Conservation (phyloP, 75 land plant species). For the Sequoia sempervirens region DNA sequence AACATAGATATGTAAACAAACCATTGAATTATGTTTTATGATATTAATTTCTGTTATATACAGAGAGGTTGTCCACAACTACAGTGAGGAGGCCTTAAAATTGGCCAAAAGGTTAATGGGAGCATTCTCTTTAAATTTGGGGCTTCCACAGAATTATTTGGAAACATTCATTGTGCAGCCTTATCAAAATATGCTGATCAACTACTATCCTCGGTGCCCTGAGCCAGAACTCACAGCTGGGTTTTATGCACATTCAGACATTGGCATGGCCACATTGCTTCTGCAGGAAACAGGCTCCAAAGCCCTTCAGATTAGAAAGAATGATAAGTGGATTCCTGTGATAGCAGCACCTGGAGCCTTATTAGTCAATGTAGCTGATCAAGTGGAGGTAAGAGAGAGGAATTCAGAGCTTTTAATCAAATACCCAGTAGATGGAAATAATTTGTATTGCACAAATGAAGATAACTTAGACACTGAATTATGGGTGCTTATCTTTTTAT, state of each 20-base stretch:
- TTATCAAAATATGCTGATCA: conserved; percentile 21
- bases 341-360: conserved; percentile 44
- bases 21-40: not conserved
- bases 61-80: not conserved
- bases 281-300: conserved; percentile 33
- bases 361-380: conserved; percentile 60
- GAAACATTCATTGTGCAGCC: not conserved
- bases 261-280: conserved; percentile 43
- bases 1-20: too few species aligned
- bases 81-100: not conserved
- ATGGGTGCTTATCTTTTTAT: not conserved
- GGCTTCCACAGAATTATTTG: conserved; percentile 9
- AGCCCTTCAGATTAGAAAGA: conserved; percentile 44
- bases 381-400: conserved; percentile 33
- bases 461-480: not conserved
- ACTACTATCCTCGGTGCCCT: conserved; percentile 63
- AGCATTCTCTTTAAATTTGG: conserved; percentile 11
- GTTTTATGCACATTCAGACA: conserved; percentile 41
- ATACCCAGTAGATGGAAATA: too few species aligned
- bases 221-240: conserved; percentile 49
- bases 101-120: not conserved
- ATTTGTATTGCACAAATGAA: too few species aligned
- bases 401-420: too few species aligned
- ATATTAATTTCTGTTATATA: not conserved
- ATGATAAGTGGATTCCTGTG: conserved; percentile 43